Base-by-base conservation (phyloP, 352 stramenopile species). In the Pythium plurisporium region DNA sequence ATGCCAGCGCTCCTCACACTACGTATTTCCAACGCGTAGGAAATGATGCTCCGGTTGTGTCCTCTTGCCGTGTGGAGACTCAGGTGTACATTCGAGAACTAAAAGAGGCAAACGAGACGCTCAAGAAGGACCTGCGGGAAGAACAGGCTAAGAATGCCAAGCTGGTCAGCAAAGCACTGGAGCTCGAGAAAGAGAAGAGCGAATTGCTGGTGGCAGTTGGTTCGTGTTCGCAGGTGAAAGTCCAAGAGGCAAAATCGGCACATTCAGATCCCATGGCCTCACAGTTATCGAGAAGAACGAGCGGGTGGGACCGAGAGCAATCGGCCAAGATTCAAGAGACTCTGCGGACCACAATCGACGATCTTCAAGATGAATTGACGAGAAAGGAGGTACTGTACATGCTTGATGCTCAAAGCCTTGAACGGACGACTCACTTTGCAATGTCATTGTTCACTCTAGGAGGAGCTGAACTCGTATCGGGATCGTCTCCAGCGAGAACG, bases 101-200 rank as follows among this genome's bases (percentile, higher is more conserved):
- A 2, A 82, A 90, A 59, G 75, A 87, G 6, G 70, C 71, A 5
- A 67, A 87, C 9, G 74, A 81, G 1, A 68, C 75, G 20, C 44
- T 79, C 3, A 81, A 82, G 55, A 70, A 80, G 23, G 82, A 91
- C 15, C 45, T 92, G n/a, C 67, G 69, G n/a, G 48, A 73, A 4
- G 79, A 91, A 55, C 88, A 91, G 46, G 77, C 87, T 15, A 89
- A 89, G 62, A 91, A 91, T 40, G 82, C 74, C 29, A 77, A 74
- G 42, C 66, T 89, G 29, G 72, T 91, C 17, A 72, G 67, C 30
- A 85, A 86, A 33, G 81, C 79, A 1, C 53, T 91, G 0, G 76
- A 91, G 48, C 73, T 91, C 0, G 81, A 91, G 49, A 76, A 75
- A 10, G 76, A 87, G 49, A 88, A 91, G 57, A 88, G 69, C 37